Percentiles rank a stretch among this genome's conserved stretches.
phyloP scores from a whole-genome alignment of 164 flowering plant species.

The Magnolia kwangsiensis region DNA sequence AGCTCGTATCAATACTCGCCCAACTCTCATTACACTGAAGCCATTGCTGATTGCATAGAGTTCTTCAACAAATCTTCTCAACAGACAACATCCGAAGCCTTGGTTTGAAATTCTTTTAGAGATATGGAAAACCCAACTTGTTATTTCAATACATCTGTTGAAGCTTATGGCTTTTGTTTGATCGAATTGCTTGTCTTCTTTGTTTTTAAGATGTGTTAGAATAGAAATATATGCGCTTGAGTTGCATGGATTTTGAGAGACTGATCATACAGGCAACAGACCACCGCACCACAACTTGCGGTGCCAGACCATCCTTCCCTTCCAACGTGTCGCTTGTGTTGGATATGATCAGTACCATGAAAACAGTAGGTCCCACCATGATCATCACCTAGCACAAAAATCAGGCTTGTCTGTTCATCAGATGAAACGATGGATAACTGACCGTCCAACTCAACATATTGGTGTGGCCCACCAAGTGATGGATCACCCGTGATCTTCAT shows the following conservation, averaged over 20 bases:
- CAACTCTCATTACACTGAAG: slow-evolving; percentile 44
- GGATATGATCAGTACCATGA: no score
- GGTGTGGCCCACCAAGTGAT: no score
- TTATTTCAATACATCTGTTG: not conserved
- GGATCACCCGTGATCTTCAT: no score
- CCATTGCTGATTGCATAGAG: slow-evolving; percentile 58
- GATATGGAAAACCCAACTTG: not conserved
- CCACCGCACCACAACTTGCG: no score
- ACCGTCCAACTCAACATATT: no score
- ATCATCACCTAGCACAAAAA: no score
- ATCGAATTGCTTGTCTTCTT: not conserved
- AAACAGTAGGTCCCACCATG: no score
- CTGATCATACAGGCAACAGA: no score
- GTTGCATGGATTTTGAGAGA: not conserved
- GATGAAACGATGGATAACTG: no score
- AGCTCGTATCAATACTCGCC: slow-evolving; percentile 35
- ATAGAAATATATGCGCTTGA: not conserved
- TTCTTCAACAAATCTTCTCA: slow-evolving; percentile 41
- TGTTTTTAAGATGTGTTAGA: not conserved
- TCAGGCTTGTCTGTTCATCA: no score
- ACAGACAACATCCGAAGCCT: slow-evolving; percentile 16
- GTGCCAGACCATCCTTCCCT: no score
- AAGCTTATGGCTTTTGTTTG: slow-evolving; percentile 1
- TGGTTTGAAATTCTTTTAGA: slow-evolving; percentile 15
- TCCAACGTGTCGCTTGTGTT: no score